Conservation (phyloP, 257 asterid genomes). For the Petunia axillaris region DNA sequence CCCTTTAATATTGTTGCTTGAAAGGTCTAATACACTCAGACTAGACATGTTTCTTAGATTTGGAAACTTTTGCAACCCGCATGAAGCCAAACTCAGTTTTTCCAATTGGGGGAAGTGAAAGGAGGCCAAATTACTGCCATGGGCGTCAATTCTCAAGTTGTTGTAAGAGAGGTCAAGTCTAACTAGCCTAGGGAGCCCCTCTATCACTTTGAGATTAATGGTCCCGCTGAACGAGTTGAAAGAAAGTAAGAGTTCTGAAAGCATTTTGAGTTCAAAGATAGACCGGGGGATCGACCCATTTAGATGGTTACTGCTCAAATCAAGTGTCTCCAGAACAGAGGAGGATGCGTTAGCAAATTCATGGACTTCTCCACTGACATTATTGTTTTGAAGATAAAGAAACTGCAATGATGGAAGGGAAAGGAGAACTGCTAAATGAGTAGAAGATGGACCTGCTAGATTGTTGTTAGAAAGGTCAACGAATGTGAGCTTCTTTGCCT, state of each 20-base stretch:
- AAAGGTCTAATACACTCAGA: slow-evolving; percentile 39
- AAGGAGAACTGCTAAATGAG: slow-evolving; percentile 28
- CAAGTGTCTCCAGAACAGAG: slow-evolving; percentile 21
- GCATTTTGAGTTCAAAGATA: slow-evolving; percentile 29
- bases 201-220: slow-evolving; percentile 28
- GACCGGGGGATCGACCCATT: slow-evolving; percentile 35
- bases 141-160: slow-evolving; percentile 34
- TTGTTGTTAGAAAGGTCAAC: slow-evolving; percentile 27
- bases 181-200: slow-evolving; percentile 23
- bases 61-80: slow-evolving; percentile 38
- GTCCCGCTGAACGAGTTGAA: slow-evolving; percentile 37
- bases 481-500: background rate
- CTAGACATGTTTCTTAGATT: slow-evolving; percentile 26
- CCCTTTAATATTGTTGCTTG: slow-evolving; percentile 40
- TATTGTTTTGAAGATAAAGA: background rate
- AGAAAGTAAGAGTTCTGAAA: slow-evolving; percentile 28
- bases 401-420: slow-evolving; percentile 21
- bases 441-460: slow-evolving; percentile 26
- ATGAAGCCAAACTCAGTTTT: slow-evolving; percentile 36
- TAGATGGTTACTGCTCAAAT: slow-evolving; percentile 32
- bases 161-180: slow-evolving; percentile 40
- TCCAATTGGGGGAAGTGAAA: slow-evolving; percentile 21
- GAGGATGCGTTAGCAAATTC: slow-evolving; percentile 23
- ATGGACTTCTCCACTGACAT: slow-evolving; percentile 18
- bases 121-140: background rate